Conservation (phyloP, 768 basidiomycete genomes). For the Tulasnella sp. region DNA sequence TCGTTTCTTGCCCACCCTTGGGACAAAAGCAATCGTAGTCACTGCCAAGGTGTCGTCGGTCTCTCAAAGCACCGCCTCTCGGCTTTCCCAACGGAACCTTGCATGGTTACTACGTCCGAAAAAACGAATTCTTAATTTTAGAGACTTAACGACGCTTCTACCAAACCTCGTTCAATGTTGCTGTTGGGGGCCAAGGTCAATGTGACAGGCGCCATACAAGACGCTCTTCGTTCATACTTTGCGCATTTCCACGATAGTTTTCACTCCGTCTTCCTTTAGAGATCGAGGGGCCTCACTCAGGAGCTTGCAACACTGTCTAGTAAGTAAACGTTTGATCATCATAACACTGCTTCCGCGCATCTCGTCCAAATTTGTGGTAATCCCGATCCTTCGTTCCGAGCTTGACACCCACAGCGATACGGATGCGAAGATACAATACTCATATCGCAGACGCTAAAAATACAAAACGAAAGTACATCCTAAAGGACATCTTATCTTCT, state of each 20-base stretch:
- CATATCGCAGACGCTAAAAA: neutral
- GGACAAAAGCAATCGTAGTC: neutral
- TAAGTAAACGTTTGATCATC: neutral
- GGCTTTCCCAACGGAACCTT: neutral
- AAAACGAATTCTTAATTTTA: neutral
- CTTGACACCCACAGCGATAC: neutral
- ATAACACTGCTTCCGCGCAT: no score
- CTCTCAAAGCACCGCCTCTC: neutral
- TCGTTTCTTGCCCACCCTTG: neutral
- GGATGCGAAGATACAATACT: neutral
- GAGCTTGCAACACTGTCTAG: neutral
- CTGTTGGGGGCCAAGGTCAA: neutral
- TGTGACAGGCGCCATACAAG: neutral
- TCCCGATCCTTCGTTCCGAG: no score
- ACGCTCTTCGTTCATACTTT: neutral
- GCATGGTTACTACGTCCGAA: conserved; percentile 13
- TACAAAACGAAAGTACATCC: neutral
- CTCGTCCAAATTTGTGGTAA: no score
- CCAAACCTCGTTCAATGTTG: neutral
- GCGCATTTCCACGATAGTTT: no score
- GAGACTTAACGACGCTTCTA: neutral
- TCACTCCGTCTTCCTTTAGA: no score
- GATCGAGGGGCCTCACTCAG: no score
- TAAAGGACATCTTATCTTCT: neutral
- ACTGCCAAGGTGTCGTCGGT: neutral